These are phyloP conservation scores for Saposhnikovia divaricata DNA, from an alignment of 129 eudicot genomes.

Conservation along the genomic window DNA sequence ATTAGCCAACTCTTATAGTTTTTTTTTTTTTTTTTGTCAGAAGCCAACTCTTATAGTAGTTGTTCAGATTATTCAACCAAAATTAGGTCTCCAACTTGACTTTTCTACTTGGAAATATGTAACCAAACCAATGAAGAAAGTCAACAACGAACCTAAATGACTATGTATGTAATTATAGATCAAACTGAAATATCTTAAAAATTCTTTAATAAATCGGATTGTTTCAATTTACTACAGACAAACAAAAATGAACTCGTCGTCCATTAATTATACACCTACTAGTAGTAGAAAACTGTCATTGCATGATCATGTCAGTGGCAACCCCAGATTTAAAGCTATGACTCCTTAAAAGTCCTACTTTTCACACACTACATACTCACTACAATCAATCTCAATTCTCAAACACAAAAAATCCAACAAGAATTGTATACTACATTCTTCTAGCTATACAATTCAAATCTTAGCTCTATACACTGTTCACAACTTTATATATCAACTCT, in stretches of 20 bases:
- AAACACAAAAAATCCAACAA: not conserved
- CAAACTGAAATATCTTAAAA: not conserved
- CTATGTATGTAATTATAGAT: not conserved
- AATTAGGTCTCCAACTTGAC: not conserved
- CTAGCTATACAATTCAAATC: not conserved
- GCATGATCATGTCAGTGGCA: slow-evolving; percentile 16
- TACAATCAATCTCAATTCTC: not conserved
- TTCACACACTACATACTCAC: not conserved
- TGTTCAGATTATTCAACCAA: not conserved
- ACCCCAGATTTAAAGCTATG: not conserved
- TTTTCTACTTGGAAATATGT: not conserved
- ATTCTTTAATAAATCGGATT: not conserved
- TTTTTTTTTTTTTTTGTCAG: no score
- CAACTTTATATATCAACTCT: not conserved
- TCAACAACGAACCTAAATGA: not conserved
- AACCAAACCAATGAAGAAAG: not conserved
- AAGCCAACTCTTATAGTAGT: not conserved
- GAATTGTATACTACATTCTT: not conserved
- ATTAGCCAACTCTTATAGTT: not conserved
- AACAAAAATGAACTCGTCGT: not conserved
- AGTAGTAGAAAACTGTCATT: not conserved
- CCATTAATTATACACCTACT: not conserved
- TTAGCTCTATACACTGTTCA: not conserved
- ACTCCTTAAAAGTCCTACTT: slow-evolving; percentile 3
- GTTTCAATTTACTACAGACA: not conserved